Evolutionary conservation across 768 basidiomycete species (phyloP).

Genomic region (Trametes meyenii): DNA sequence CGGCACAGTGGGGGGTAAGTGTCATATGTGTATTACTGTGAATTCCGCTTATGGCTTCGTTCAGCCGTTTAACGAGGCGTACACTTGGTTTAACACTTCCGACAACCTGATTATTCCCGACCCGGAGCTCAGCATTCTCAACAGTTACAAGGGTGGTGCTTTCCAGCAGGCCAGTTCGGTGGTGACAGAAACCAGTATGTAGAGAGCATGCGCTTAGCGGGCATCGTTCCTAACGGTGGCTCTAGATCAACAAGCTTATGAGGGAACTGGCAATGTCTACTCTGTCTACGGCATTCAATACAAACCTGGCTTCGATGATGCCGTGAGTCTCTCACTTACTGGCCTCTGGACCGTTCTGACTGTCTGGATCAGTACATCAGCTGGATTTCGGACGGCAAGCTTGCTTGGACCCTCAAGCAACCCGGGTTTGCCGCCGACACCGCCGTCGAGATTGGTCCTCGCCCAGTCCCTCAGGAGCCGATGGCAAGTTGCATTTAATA

Average conservation of each 20-base stretch:
- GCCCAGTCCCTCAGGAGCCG: slow-evolving; percentile 83
- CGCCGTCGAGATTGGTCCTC: slow-evolving; percentile 60
- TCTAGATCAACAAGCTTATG: slow-evolving; percentile 73
- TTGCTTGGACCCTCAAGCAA: slow-evolving; percentile 72
- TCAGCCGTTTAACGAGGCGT: slow-evolving; percentile 78
- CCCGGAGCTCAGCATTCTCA: slow-evolving; percentile 50
- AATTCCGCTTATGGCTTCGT: not conserved
- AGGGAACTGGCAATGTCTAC: slow-evolving; percentile 54
- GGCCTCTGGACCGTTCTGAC: not conserved
- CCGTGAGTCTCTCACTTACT: slow-evolving; percentile 64
- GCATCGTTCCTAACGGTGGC: not conserved
- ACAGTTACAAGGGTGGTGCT: slow-evolving; percentile 73
- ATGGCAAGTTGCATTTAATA: slow-evolving; percentile 54
- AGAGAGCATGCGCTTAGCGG: too few relatives aligned
- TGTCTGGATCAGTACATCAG: slow-evolving; percentile 61
- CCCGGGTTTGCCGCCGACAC: slow-evolving; percentile 62
- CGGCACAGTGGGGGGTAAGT: slow-evolving; percentile 79
- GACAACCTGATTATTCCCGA: slow-evolving; percentile 63
- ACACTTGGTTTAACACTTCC: slow-evolving; percentile 69
- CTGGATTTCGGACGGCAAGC: slow-evolving; percentile 69
- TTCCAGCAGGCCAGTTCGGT: slow-evolving; percentile 76
- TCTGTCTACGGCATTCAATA: slow-evolving; percentile 85
- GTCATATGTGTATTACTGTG: not conserved
- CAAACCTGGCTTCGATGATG: slow-evolving; percentile 62
- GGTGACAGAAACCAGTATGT: slow-evolving; percentile 41